Evolutionary conservation across 164 flowering plant species (phyloP), one percentile per base, ranked within the genome.

Genomic region (Taxillus chinensis): DNA sequence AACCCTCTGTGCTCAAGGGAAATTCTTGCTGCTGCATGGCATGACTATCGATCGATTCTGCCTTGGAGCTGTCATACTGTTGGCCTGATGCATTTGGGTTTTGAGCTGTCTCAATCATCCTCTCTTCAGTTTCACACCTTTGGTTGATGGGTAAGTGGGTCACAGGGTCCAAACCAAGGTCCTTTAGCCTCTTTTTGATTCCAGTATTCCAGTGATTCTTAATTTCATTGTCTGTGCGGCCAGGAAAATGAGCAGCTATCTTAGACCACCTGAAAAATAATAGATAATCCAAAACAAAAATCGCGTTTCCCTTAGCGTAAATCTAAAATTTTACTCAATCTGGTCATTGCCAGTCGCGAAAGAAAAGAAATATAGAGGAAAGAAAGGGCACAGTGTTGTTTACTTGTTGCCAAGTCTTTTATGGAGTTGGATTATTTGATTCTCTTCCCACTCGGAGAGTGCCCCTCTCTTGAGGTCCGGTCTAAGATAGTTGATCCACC

Each of bases 201-300:
- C 79, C 49, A 8, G 89, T 84, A 50, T 86, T 86, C 92, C 92
- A 84, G 51, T 86, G 86, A 71, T 86, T 86, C 74, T 86, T 86
- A 69, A 86, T 86, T 70, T 86, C 92, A 56, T 86, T 84, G 42
- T 86, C 89, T 0, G 92, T 86, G 0, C 92, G 80, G 4, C 92
- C 92, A 5, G 85, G 85, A 62, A 86, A 80, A 75, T 86, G 84
- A 0, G 80, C 64, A 2, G 92, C 92, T 11, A 86, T 86, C 73
- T 82, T 86, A 5, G 92, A 84, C 92, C 92, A 86, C 78, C 92
- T 84, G 59, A 42, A 70, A 27, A 64, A 14, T 27, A 27, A 0
- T 27, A 27, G 27, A 27, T 27, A 27, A 27, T 27, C 27, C 27
- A 2, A 27, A 27, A 27, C 27, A 27, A 27, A 27, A 27, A 27